phyloP scores from a whole-genome alignment of 73 alveolate species.

The Paramecium bursaria region DNA sequence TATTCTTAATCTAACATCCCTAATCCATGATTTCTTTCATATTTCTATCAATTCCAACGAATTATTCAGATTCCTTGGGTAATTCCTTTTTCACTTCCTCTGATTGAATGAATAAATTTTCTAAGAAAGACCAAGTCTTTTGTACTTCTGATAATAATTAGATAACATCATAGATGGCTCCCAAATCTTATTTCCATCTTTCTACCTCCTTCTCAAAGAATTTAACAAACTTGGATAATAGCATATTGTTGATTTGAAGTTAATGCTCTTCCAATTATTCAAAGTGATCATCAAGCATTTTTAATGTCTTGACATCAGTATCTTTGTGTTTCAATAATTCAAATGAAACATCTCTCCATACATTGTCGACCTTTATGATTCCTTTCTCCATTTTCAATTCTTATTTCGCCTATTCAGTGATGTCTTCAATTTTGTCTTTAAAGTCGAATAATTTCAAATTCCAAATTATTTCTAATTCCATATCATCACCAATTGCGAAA shows the following conservation, averaged over 20 bases:
- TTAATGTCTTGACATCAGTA: conserved; percentile 92
- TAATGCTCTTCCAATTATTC: conserved; percentile 99
- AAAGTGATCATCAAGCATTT: conserved; percentile 98
- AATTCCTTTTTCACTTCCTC: conserved; percentile 99
- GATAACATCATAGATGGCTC: conserved; percentile 90
- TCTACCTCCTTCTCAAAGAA: conserved; percentile 81
- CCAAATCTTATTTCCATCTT: conserved; percentile 84
- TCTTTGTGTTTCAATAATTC: conserved; percentile 87
- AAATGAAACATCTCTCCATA: conserved; percentile 90
- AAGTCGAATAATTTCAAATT: conserved; percentile 86
- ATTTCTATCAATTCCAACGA: conserved; percentile 95
- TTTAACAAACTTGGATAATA: conserved; percentile 80
- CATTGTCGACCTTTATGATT: conserved; percentile 94
- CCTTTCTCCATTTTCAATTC: conserved; percentile 99
- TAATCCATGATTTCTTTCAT: conserved; percentile 95
- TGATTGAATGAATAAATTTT: conserved; percentile 99
- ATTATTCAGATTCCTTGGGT: conserved; percentile 99
- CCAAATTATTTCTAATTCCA: conserved; percentile 86
- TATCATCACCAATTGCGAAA: conserved; percentile 82
- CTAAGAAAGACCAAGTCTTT: conserved; percentile 98
- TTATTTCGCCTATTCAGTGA: conserved; percentile 97
- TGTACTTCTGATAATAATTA: conserved; percentile 95
- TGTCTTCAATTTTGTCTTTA: conserved; percentile 91
- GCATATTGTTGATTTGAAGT: conserved; percentile 78
- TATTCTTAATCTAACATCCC: conserved; percentile 87